These are phyloP conservation scores for Hygrocybe punicea DNA, from an alignment of 768 basidiomycete species.

Conservation along the genomic window DNA sequence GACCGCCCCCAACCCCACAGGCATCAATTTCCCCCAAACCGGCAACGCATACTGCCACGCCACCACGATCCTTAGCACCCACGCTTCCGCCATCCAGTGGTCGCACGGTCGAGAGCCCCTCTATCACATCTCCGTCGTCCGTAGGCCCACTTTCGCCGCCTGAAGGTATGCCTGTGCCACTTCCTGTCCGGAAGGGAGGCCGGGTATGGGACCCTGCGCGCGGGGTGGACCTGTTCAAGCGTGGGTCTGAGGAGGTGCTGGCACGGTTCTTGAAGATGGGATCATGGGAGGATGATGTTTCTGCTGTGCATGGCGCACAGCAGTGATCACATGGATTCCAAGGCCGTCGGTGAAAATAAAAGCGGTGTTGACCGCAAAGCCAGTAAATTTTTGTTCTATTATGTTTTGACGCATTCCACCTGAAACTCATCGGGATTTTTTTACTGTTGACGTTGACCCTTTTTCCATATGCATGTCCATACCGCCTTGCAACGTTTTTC, in stretches of 20 bases:
- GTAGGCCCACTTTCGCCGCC: conserved; percentile 50
- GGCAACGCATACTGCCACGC: conserved; percentile 9
- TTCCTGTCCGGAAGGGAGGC: conserved; percentile 44
- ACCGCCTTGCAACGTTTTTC: neutral
- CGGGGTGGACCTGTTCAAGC: conserved; percentile 81
- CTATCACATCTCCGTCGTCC: conserved; percentile 50
- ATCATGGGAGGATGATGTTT: conserved; percentile 57
- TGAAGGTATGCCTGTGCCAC: conserved; percentile 36
- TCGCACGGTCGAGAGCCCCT: neutral
- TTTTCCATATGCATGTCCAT: neutral
- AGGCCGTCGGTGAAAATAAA: no score
- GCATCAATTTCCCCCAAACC: conserved; percentile 8
- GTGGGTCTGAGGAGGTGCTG: conserved; percentile 82
- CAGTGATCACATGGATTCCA: neutral
- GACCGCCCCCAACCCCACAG: neutral
- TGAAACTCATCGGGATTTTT: no score
- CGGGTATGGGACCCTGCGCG: conserved; percentile 86
- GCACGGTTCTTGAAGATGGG: conserved; percentile 79
- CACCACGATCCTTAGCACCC: conserved; percentile 5
- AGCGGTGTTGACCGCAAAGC: no score
- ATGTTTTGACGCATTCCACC: no score
- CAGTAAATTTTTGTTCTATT: no score
- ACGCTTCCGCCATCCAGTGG: conserved; percentile 10
- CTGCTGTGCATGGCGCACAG: neutral
- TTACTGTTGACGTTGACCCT: neutral